Percentiles rank a stretch among this genome's conserved stretches.
Evolutionary conservation across 352 stramenopile genomes (phyloP).

Genomic region (Pythium rishiriense): DNA sequence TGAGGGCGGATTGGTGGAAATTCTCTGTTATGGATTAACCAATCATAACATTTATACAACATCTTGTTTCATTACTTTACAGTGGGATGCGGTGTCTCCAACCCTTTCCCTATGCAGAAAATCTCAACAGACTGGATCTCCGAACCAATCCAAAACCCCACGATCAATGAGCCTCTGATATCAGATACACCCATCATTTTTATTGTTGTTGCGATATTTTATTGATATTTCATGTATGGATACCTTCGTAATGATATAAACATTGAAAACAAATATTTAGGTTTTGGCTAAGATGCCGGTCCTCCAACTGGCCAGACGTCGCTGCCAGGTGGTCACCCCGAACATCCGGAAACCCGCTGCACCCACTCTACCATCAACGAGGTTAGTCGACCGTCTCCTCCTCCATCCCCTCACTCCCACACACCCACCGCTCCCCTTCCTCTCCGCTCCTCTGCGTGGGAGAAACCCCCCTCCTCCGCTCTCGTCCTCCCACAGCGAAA

Average conservation of each 20-base stretch:
- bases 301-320: neutral
- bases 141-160: neutral
- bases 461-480: no score
- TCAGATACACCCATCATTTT: no score
- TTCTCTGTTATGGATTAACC: neutral
- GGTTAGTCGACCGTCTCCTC: neutral
- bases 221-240: neutral
- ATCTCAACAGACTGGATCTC: neutral
- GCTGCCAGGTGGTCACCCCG: no score
- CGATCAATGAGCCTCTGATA: no score
- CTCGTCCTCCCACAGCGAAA: no score
- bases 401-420: neutral
- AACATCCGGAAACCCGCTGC: neutral
- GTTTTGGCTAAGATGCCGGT: neutral
- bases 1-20: neutral
- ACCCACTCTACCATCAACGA: neutral
- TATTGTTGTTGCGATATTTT: no score
- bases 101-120: neutral
- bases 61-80: conserved; percentile 1
- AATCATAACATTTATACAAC: neutral
- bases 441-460: neutral
- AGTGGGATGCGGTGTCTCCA: neutral
- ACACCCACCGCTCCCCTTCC: no score
- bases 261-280: neutral
- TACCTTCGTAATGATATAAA: no score